Conservation (phyloP, 306 rosid species). For the Citrullus amarus region DNA sequence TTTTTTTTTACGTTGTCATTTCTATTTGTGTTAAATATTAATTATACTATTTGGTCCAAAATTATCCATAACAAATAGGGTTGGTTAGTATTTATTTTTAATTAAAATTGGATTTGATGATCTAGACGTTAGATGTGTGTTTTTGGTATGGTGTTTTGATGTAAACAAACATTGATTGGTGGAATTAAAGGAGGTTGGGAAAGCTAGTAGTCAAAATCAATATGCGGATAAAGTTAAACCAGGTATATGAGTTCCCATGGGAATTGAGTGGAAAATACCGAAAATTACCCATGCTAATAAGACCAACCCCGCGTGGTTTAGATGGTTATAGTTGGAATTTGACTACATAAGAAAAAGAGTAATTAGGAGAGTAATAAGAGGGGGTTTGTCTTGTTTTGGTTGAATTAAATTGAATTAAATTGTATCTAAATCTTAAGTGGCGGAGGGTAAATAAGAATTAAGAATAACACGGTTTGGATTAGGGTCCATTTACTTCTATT, state of each 20-base stretch:
- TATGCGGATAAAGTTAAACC: neutral
- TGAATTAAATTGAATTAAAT: too few relatives aligned
- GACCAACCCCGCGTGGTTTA: neutral
- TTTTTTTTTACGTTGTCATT: too few relatives aligned
- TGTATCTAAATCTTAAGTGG: neutral
- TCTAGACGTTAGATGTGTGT: neutral
- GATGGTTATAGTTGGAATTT: neutral
- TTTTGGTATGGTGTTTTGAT: neutral
- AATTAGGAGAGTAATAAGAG: neutral
- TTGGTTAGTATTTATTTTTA: too few relatives aligned
- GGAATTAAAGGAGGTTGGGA: neutral
- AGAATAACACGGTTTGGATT: neutral
- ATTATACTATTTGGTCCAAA: too few relatives aligned
- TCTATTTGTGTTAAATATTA: too few relatives aligned
- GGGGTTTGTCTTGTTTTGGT: too few relatives aligned
- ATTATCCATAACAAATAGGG: too few relatives aligned
- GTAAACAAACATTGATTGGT: neutral
- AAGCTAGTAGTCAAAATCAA: constrained; percentile 7
- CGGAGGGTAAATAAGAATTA: neutral
- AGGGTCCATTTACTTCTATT: neutral
- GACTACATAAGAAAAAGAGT: too few relatives aligned
- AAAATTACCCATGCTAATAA: neutral
- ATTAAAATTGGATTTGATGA: neutral
- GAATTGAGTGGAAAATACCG: neutral
- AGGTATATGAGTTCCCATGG: neutral